Conservation (phyloP, 345 rosid genomes). For the Boechera retrofracta region DNA sequence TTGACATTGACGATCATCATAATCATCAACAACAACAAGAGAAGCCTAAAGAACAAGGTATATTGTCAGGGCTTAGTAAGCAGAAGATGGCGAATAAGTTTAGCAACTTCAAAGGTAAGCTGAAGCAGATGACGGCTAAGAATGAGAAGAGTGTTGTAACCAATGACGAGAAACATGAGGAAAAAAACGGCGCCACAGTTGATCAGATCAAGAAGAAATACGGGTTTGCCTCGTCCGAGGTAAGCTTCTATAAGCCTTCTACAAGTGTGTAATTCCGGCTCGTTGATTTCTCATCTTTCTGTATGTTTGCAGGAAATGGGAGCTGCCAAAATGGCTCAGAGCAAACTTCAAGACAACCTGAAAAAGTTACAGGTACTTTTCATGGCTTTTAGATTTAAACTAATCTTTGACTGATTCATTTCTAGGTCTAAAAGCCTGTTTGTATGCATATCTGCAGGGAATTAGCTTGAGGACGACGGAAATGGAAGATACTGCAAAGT, state of each 20-base stretch:
- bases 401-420: neutral
- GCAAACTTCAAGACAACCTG: conserved; percentile 79
- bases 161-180: conserved; percentile 69
- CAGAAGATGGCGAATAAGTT: conserved; percentile 75
- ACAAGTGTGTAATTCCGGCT: neutral
- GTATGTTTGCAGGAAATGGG: conserved; percentile 62
- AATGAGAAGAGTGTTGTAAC: conserved; percentile 56
- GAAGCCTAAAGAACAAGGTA: conserved; percentile 73
- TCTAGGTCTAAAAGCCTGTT: no score
- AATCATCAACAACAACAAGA: conserved; percentile 36
- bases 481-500: conserved; percentile 83
- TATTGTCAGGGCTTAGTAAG: conserved; percentile 66
- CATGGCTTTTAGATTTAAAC: neutral
- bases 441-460: conserved; percentile 52
- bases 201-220: conserved; percentile 93
- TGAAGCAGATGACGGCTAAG: conserved; percentile 72
- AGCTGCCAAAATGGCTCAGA: conserved; percentile 78
- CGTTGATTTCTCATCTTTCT: neutral
- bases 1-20: conserved; percentile 54
- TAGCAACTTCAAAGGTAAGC: conserved; percentile 69
- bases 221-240: conserved; percentile 69
- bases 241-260: conserved; percentile 46
- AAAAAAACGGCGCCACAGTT: conserved; percentile 57
- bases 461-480: conserved; percentile 71
- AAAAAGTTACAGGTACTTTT: conserved; percentile 72